Percentiles rank a stretch among this genome's conserved stretches.
Evolutionary conservation across 306 rosid genomes (phyloP).

Genomic region (barrel medic (Medicago truncatula)): MtrunA17r5.0-ANR NC_053043.1:7087001-7087500

Average conservation of each 20-base stretch:
- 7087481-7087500: neutral
- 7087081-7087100: conserved; percentile 86
- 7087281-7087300: conserved; percentile 32
- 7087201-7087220: conserved; percentile 92
- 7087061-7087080: conserved; percentile 43
- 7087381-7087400: conserved; percentile 59
- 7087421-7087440: conserved; percentile 45
- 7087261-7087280: conserved; percentile 39
- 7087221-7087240: conserved; percentile 67
- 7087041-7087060: neutral
- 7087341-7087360: conserved; percentile 72
- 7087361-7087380: conserved; percentile 66
- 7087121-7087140: neutral
- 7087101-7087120: conserved; percentile 59
- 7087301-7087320: conserved; percentile 50
- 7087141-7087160: conserved; percentile 33
- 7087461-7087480: neutral
- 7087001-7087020: conserved; percentile 81
- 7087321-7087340: conserved; percentile 76
- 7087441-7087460: conserved; percentile 11
- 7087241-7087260: conserved; percentile 42
- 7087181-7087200: conserved; percentile 89
- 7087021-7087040: conserved; percentile 50
- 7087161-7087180: conserved; percentile 55
- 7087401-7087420: conserved; percentile 63